Evolutionary conservation across 2,329 filamentous ascomycete genomes (phyloP).

Genomic region (Lojkania enalia): DNA sequence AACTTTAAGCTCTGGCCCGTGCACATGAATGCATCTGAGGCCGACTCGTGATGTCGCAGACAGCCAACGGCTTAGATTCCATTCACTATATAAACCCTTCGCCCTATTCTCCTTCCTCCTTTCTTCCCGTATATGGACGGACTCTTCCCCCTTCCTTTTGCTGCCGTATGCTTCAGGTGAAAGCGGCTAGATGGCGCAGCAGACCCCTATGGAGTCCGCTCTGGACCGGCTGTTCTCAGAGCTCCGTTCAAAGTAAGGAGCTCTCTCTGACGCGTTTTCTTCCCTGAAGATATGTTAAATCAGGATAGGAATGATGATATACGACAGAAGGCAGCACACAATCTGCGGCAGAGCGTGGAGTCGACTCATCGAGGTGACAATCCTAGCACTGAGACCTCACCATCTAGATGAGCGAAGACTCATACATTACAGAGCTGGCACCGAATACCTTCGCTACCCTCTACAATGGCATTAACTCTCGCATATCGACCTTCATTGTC

Average conservation of each 20-base stretch:
- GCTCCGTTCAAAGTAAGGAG: slow-evolving; percentile 58
- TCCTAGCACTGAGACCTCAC: background rate
- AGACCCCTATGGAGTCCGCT: slow-evolving; percentile 32
- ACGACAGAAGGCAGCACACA: slow-evolving; percentile 49
- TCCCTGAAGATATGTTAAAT: slow-evolving; percentile 17
- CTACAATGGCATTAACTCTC: slow-evolving; percentile 67
- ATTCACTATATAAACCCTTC: background rate
- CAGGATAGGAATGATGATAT: slow-evolving; percentile 48
- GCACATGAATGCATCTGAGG: slow-evolving; percentile 4
- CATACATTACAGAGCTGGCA: slow-evolving; percentile 65
- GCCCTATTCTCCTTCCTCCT: slow-evolving; percentile 21
- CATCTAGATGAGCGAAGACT: slow-evolving; percentile 13
- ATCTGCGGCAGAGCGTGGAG: slow-evolving; percentile 49
- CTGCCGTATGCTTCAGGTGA: slow-evolving; percentile 41
- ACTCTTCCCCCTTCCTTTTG: slow-evolving; percentile 19
- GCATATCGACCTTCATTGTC: slow-evolving; percentile 73
- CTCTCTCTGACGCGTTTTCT: background rate
- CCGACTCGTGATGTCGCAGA: slow-evolving; percentile 15
- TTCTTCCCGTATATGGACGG: slow-evolving; percentile 41
- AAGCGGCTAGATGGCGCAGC: slow-evolving; percentile 44
- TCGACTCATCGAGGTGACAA: slow-evolving; percentile 51
- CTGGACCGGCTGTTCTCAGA: slow-evolving; percentile 61
- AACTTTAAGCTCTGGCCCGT: slow-evolving; percentile 17
- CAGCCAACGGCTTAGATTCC: slow-evolving; percentile 5
- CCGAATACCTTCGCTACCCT: slow-evolving; percentile 76